Evolutionary conservation across 768 basidiomycete species (phyloP).

Genomic region (Calvatia gigantea): DNA sequence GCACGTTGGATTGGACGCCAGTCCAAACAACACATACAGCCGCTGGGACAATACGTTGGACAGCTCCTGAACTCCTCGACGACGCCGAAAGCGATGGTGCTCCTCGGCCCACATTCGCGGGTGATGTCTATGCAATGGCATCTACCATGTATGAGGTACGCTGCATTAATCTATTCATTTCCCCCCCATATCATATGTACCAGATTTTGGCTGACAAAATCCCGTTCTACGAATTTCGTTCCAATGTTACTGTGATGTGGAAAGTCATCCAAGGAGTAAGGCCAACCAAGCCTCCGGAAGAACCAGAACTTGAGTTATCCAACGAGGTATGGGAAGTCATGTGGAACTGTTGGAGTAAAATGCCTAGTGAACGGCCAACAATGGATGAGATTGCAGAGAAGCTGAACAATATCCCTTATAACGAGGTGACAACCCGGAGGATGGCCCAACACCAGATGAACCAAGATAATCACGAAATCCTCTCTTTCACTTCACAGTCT

Average conservation of each 20-base stretch:
- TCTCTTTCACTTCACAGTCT: neutral
- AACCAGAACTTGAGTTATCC: neutral
- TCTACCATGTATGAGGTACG: slow-evolving; percentile 11
- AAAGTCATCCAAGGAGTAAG: neutral
- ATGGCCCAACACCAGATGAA: neutral
- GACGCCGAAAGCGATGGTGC: slow-evolving; percentile 10
- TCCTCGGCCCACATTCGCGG: neutral
- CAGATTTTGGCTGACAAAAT: slow-evolving; percentile 14
- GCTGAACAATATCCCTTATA: neutral
- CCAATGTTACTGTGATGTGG: slow-evolving; percentile 16
- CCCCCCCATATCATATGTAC: neutral
- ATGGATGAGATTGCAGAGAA: neutral
- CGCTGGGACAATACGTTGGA: slow-evolving; percentile 26
- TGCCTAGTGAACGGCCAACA: neutral
- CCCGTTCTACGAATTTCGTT: slow-evolving; percentile 17
- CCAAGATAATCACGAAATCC: neutral
- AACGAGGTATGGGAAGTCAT: neutral
- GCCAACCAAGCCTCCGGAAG: neutral
- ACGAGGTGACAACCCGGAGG: neutral
- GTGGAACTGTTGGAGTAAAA: neutral
- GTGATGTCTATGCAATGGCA: slow-evolving; percentile 9
- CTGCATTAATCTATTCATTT: neutral
- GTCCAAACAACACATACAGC: slow-evolving; percentile 18
- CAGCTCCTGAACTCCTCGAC: slow-evolving; percentile 27
- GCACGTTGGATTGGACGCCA: slow-evolving; percentile 21